These are phyloP conservation scores for Phytopythium cucurbitacearum DNA, from an alignment of 352 stramenopile genomes.

Conservation along the genomic window DNA sequence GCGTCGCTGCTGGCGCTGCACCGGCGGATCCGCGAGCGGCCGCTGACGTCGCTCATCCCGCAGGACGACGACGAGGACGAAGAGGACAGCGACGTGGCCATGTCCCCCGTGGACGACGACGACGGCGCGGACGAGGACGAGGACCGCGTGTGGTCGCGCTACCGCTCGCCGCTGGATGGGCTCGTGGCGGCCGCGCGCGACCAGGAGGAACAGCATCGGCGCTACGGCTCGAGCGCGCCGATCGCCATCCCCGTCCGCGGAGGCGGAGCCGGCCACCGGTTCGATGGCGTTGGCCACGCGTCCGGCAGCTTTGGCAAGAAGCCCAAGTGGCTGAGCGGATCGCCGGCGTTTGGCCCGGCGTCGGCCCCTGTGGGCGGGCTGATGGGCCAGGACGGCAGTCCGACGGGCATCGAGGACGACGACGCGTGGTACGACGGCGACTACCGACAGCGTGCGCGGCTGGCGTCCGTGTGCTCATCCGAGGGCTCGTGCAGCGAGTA, in stretches of 20 bases:
- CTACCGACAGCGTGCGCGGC: slow-evolving; percentile 62
- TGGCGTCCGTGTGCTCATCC: slow-evolving; percentile 74
- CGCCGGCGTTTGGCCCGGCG: slow-evolving; percentile 10
- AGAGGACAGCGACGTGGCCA: slow-evolving; percentile 21
- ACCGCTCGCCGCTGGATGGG: slow-evolving; percentile 61
- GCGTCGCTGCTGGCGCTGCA: slow-evolving; percentile 48
- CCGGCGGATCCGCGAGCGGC: slow-evolving; percentile 54
- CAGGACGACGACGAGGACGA: slow-evolving; percentile 19
- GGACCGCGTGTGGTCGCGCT: slow-evolving; percentile 36
- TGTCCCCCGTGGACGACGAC: slow-evolving; percentile 20
- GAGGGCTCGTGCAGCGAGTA: slow-evolving; percentile 58
- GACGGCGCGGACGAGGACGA: slow-evolving; percentile 47
- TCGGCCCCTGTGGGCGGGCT: slow-evolving; percentile 15
- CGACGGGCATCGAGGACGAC: slow-evolving; percentile 64
- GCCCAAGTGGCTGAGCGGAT: slow-evolving; percentile 26
- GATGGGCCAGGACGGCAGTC: slow-evolving; percentile 55
- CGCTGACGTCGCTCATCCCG: slow-evolving; percentile 74
- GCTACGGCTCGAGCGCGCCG: slow-evolving; percentile 18
- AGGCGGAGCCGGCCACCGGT: slow-evolving; percentile 15
- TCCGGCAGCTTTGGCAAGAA: slow-evolving; percentile 33
- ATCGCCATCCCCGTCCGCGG: slow-evolving; percentile 59
- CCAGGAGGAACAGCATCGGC: slow-evolving; percentile 18
- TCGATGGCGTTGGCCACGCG: slow-evolving; percentile 11
- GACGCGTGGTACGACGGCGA: slow-evolving; percentile 61
- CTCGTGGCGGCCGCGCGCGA: slow-evolving; percentile 51